These are phyloP conservation scores for Exophiala bonariae DNA, from an alignment of 2,329 filamentous ascomycete species.

Conservation along the genomic window DNA sequence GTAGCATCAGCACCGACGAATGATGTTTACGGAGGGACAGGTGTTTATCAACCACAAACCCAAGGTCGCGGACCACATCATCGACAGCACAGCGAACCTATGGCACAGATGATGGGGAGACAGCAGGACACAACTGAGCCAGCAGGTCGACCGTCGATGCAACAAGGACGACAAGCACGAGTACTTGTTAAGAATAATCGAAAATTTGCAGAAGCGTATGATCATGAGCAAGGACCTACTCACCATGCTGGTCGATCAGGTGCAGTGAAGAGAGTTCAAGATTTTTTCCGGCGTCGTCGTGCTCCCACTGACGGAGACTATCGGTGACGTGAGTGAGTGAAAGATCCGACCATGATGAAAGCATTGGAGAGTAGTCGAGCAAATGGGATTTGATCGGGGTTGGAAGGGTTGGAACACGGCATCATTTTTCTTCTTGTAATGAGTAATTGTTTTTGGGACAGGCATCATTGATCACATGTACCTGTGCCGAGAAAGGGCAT, in stretches of 20 bases:
- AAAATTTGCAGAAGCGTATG: slow-evolving; percentile 84
- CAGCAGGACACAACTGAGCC: slow-evolving; percentile 42
- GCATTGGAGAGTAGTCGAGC: too few relatives aligned
- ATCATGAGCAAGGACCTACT: slow-evolving; percentile 61
- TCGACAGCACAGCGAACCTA: slow-evolving; percentile 39
- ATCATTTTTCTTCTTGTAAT: slow-evolving; percentile 24
- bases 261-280: slow-evolving; percentile 91
- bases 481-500: too few relatives aligned
- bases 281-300: slow-evolving; percentile 77
- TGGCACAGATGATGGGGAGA: slow-evolving; percentile 24
- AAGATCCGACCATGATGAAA: background rate
- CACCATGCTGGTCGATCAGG: slow-evolving; percentile 80
- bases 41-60: slow-evolving; percentile 22
- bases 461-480: too few relatives aligned
- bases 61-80: slow-evolving; percentile 27
- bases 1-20: slow-evolving; percentile 10
- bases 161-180: slow-evolving; percentile 42
- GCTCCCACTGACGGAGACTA: slow-evolving; percentile 18
- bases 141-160: slow-evolving; percentile 40
- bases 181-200: slow-evolving; percentile 83
- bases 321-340: slow-evolving; percentile 7
- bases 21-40: slow-evolving; percentile 30
- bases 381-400: background rate
- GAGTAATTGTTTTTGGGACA: slow-evolving; percentile 15
- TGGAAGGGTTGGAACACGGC: slow-evolving; percentile 7